These are phyloP conservation scores for Copromyces sp. DNA, from an alignment of 495 filamentous ascomycete genomes.

Conservation along the genomic window DNA sequence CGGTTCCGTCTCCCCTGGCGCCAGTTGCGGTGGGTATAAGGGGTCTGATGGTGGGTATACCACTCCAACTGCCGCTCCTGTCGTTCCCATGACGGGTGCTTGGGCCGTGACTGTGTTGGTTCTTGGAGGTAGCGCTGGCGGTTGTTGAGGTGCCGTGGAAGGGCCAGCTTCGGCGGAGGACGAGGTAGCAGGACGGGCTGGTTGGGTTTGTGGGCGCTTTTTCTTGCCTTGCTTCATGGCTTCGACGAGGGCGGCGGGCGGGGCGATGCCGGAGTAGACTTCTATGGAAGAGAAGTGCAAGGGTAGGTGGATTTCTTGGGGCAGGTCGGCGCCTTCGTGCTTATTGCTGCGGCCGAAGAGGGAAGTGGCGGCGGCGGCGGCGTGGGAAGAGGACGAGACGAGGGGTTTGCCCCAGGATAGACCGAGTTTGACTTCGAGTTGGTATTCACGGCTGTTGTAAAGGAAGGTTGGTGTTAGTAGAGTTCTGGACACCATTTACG, in stretches of 20 bases:
- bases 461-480: not conserved
- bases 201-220: conserved; percentile 20
- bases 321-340: conserved; percentile 27
- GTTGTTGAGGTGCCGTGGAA: conserved; percentile 10
- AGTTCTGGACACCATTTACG: not conserved
- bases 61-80: conserved; percentile 6
- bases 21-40: conserved; percentile 39
- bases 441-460: conserved; percentile 51
- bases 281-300: conserved; percentile 62
- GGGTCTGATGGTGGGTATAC: conserved; percentile 17
- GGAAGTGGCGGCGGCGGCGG: not conserved
- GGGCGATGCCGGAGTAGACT: conserved; percentile 85
- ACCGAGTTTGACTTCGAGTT: conserved; percentile 71
- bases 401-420: conserved; percentile 42
- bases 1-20: conserved; percentile 14
- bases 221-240: conserved; percentile 41
- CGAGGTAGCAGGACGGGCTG: conserved; percentile 14
- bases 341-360: conserved; percentile 4
- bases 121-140: conserved; percentile 6
- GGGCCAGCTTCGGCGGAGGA: conserved; percentile 15
- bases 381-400: not conserved
- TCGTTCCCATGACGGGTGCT: conserved; percentile 6
- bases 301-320: conserved; percentile 63
- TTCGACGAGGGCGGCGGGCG: conserved; percentile 64
- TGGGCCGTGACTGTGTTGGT: conserved; percentile 8